A percentile compares a stretch with the other conserved stretches of the same genome.
phyloP scores from a whole-genome alignment of 345 rosid genomes.

The Eucalyptus lansdowneana region DNA sequence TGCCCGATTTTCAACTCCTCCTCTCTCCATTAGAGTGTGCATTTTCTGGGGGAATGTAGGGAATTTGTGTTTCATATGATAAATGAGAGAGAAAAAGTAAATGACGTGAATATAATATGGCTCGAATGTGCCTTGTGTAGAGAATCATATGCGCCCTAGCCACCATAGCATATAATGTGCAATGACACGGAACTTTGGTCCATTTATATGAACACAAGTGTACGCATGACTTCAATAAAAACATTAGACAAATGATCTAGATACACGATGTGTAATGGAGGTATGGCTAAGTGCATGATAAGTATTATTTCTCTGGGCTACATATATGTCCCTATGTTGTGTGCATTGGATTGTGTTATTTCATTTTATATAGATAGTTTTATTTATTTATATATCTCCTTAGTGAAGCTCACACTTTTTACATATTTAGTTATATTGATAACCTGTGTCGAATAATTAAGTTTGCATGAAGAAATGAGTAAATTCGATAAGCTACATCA shows the following conservation, averaged over 20 bases:
- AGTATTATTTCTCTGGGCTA: not conserved
- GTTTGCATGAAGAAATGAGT: not conserved
- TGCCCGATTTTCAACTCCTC: not conserved
- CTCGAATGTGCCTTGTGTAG: not conserved
- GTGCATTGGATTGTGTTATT: not conserved
- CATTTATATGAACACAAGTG: not conserved
- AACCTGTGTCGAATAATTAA: not conserved
- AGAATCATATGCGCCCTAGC: not conserved
- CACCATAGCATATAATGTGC: not conserved
- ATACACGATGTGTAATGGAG: rapidly evolving
- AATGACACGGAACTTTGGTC: not conserved
- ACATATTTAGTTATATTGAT: not conserved
- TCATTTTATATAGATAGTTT: rapidly evolving
- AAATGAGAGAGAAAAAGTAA: not conserved
- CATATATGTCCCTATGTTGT: rapidly evolving
- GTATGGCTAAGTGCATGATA: not conserved
- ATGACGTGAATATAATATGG: not conserved
- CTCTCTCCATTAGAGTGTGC: not conserved
- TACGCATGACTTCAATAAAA: not conserved
- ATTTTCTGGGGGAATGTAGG: not conserved
- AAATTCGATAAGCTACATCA: not conserved
- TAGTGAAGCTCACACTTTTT: not conserved
- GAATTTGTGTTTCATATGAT: too few species aligned
- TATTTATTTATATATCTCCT: not conserved
- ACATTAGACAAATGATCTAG: rapidly evolving